Evolutionary conservation across 1,139 yeast species (phyloP).

Genomic region (Nadsonia starkeyi-henricii): DNA sequence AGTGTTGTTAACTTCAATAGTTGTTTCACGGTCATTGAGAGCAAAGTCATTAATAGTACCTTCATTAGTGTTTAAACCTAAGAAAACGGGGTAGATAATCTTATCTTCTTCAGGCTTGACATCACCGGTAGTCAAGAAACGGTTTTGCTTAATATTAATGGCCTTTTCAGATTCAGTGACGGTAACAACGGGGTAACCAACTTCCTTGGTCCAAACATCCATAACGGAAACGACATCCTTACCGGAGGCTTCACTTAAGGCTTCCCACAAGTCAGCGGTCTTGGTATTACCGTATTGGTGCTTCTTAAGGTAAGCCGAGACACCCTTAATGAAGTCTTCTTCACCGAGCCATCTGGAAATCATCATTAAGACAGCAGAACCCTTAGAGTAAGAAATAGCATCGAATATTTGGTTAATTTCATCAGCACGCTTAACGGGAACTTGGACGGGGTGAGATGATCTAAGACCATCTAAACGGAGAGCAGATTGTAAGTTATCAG

Average conservation of each 20-base stretch:
- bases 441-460: constrained; percentile 78
- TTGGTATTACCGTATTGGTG: constrained; percentile 67
- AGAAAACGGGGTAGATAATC: constrained; percentile 69
- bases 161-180: constrained; percentile 35
- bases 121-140: constrained; percentile 71
- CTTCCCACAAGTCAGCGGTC: constrained; percentile 69
- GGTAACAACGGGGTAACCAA: constrained; percentile 71
- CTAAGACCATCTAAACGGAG: constrained; percentile 59
- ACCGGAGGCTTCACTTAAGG: constrained; percentile 59
- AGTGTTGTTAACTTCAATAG: constrained; percentile 28
- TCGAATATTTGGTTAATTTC: constrained; percentile 83
- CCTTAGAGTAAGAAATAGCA: constrained; percentile 72
- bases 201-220: constrained; percentile 71
- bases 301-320: constrained; percentile 52
- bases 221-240: constrained; percentile 58
- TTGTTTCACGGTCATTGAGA: constrained; percentile 40
- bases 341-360: constrained; percentile 63
- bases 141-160: constrained; percentile 45
- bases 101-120: constrained; percentile 58
- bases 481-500: constrained; percentile 58
- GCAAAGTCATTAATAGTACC: constrained; percentile 54
- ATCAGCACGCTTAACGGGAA: constrained; percentile 65
- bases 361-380: constrained; percentile 70
- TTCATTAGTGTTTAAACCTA: constrained; percentile 54
- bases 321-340: constrained; percentile 64